phyloP scores from a whole-genome alignment of 208 protist genomes.

The Crithidia acanthocephali region DNA sequence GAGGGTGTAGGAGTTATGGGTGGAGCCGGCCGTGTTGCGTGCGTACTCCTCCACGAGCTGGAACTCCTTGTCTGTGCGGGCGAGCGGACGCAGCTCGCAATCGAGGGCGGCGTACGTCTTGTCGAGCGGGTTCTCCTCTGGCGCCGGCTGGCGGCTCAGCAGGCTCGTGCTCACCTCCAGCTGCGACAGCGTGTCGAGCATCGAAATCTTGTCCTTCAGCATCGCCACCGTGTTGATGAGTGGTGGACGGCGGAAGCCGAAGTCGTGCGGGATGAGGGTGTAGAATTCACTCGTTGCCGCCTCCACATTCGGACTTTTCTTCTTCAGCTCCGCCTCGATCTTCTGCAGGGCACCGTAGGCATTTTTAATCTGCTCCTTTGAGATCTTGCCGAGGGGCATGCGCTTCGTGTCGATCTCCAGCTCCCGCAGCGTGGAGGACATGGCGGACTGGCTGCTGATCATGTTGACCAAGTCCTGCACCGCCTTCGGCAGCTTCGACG shows the following conservation, averaged over 20 bases:
- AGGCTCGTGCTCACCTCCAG: slow-evolving; percentile 81
- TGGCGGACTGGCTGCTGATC: slow-evolving; percentile 62
- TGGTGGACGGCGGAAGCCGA: slow-evolving; percentile 63
- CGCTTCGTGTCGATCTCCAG: slow-evolving; percentile 76
- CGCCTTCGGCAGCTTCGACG: slow-evolving; percentile 46
- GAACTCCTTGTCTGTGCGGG: slow-evolving; percentile 35
- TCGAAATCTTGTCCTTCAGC: slow-evolving; percentile 73
- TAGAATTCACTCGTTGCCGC: slow-evolving; percentile 67
- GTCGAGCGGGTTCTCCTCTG: slow-evolving; percentile 63
- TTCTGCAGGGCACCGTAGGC: slow-evolving; percentile 51
- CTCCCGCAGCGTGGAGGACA: slow-evolving; percentile 74
- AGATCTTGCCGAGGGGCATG: slow-evolving; percentile 88
- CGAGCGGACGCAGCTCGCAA: slow-evolving; percentile 51
- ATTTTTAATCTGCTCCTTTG: slow-evolving; percentile 71
- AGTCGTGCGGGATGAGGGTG: slow-evolving; percentile 84
- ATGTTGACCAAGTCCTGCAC: slow-evolving; percentile 68
- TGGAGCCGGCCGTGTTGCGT: slow-evolving; percentile 72
- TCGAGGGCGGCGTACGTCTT: slow-evolving; percentile 54
- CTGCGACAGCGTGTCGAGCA: slow-evolving; percentile 83
- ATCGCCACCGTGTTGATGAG: slow-evolving; percentile 56
- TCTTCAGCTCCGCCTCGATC: slow-evolving; percentile 71
- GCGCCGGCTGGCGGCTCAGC: slow-evolving; percentile 33
- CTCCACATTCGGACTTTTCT: slow-evolving; percentile 46
- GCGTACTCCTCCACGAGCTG: slow-evolving; percentile 69
- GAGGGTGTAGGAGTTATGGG: slow-evolving; percentile 61